Base-by-base conservation (phyloP, 768 basidiomycete genomes). In the Antrodiella citrinella region DNA sequence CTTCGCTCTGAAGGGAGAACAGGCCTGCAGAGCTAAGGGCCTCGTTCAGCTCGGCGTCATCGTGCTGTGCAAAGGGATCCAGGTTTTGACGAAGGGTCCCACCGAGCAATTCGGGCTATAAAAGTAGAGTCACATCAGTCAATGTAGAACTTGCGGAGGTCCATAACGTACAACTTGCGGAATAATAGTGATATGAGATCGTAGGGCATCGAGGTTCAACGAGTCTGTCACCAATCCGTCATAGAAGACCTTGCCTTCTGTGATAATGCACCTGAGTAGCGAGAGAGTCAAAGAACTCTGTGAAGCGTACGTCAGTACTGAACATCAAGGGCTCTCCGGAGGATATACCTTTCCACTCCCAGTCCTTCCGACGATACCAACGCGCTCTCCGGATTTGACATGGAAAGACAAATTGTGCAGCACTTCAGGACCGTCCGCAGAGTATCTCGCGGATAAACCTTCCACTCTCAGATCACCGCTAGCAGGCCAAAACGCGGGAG, bases 401-500 rank as follows among this genome's bases (percentile, higher is more conserved):
- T 67, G 64, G 50, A 80, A 74, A 11, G 67, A 65, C 38, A 83
- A 54, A 30, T 78, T 64, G 30, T 80, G 74, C 12, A 83, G 66
- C 0, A 82, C 78, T 13, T 69, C 62, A 1, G 80, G 78, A 1
- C 80, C 78, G 51, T 78, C 69, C 2, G 45, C 35, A n/a, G 71
- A 72, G 54, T 77, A 78, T 35, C 69, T 65, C 0, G 81, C 80
- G 7, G 68, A 72, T 3, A 82, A 62, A 26, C 73, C 68, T 53
- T 81, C 73, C 1, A 79, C 73, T 2, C 61, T 55, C 19, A 82
- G 64, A 5, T 69, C 63, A 0, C 81, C 81, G 19, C 74, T 75
- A 0, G 80, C 68, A 3, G 81, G 81, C 81, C 81, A 83, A 48
- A 78, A 75, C 0, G 81, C 81, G 3, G 81, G 78, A 4, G 81